Conservation (phyloP, 208 protist species). For the Leishmania martiniquensis region DNA sequence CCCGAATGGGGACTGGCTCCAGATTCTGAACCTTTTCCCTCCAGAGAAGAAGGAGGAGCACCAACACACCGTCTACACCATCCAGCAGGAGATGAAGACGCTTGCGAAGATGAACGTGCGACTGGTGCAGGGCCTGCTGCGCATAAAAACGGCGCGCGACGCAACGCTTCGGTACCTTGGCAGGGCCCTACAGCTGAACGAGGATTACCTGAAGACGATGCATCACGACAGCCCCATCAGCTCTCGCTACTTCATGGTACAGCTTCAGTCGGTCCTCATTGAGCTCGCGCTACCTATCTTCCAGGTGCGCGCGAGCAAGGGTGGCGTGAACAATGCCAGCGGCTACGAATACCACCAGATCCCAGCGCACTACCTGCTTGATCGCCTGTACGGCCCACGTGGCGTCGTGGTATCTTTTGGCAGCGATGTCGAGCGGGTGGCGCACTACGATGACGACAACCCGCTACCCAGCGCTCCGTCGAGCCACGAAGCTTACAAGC, state of each 20-base stretch:
- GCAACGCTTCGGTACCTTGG: constrained; percentile 73
- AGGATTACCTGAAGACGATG: constrained; percentile 81
- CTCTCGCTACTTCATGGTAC: constrained; percentile 81
- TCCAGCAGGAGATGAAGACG: constrained; percentile 52
- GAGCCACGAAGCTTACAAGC: constrained; percentile 54
- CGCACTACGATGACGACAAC: constrained; percentile 58
- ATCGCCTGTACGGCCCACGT: constrained; percentile 29
- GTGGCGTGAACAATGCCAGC: not conserved
- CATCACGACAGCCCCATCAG: constrained; percentile 71
- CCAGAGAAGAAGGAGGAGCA: constrained; percentile 41
- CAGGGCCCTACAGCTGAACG: constrained; percentile 71
- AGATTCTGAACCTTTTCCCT: constrained; percentile 57
- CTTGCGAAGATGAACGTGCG: constrained; percentile 54
- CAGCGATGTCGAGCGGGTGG: constrained; percentile 77
- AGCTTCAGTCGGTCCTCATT: constrained; percentile 79
- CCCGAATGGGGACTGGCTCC: constrained; percentile 30
- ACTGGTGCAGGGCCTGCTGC: constrained; percentile 63
- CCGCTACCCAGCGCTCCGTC: constrained; percentile 46
- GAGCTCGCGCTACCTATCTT: constrained; percentile 77
- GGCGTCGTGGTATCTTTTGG: constrained; percentile 55
- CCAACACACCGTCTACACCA: constrained; percentile 45
- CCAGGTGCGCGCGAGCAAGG: constrained; percentile 4
- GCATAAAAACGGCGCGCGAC: constrained; percentile 58
- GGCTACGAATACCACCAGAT: constrained; percentile 42
- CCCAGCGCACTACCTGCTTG: constrained; percentile 68